Base-by-base conservation (phyloP, 805 yeast species). In the Candida boleticola region DNA sequence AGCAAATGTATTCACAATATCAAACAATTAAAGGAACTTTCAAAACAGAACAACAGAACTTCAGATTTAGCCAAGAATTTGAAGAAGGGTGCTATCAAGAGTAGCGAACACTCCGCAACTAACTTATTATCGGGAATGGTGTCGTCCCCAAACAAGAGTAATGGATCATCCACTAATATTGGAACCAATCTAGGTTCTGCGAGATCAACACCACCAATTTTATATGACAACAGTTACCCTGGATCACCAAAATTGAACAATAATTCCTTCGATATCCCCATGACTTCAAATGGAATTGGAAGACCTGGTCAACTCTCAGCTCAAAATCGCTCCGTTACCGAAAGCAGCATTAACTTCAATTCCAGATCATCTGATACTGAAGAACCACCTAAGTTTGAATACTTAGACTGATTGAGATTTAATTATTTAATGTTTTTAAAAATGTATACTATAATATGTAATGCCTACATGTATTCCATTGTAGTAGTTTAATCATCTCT, bases 1-100 rank as follows among this genome's bases (percentile, higher is more conserved):
- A 82, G 83, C 48, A 87, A 86, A 60, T 86, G 93, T 54, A 85
- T 87, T 34, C 90, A 84, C 55, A 81, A 80, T 52, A 73, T 80
- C 55, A 76, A 73, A 49, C 84, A 79, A 53, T 59, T 81, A 53
- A 80, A 79, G 55, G 84, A 80, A 52, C 59, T 78, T 36, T 68
- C 80, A 5, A 57, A 73, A 42, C 74, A 69, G 37, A 73, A 72
- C 45, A 74, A 69, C 50, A 53, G 74, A 23, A 62, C 73, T 1
- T 64, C 77, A 1, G 69, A 68, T 39, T 73, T 76, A 48, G 77
- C 79, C 4, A 68, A 65, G 47, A 66, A 67, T 43, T 62, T 71
- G 53, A 71, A 68, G 51, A 62, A 65, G 29, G 60, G 63, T 1
- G 53, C 64, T 3, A 60, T 60, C 26, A 66, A 63, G 37, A 53